A percentile compares a stretch with the other conserved stretches of the same genome.
phyloP scores from a whole-genome alignment of 495 filamentous ascomycete genomes.

The Penicillium bovifimosum region DNA sequence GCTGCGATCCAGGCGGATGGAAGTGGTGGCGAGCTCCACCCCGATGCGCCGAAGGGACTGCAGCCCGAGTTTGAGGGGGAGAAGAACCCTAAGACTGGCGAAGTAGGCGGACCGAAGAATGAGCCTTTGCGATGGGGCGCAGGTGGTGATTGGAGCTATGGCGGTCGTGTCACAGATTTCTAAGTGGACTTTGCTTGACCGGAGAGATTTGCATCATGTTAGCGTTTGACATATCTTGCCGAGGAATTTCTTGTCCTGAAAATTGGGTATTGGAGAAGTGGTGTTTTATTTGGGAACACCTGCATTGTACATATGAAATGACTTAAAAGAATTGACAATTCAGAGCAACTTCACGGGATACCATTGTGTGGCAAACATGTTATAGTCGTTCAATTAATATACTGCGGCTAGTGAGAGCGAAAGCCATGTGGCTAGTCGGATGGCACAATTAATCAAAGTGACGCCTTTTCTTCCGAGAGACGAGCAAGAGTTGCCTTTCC shows the following conservation, averaged over 20 bases:
- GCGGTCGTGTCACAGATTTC: constrained; percentile 94
- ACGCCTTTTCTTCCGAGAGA: constrained; percentile 25
- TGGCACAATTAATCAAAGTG: not conserved
- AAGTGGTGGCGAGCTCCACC: constrained; percentile 59
- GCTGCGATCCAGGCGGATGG: constrained; percentile 44
- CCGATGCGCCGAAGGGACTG: constrained; percentile 64
- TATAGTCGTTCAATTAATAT: not conserved
- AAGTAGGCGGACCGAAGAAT: constrained; percentile 95
- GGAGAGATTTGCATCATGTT: constrained; percentile 11
- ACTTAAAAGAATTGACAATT: not conserved
- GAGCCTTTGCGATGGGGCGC: constrained; percentile 87
- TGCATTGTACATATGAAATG: constrained; percentile 1
- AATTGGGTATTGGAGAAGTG: not conserved
- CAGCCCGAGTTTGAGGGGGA: constrained; percentile 93
- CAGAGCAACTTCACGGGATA: not conserved
- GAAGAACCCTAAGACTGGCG: constrained; percentile 89
- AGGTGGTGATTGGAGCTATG: constrained; percentile 87
- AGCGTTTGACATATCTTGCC: constrained; percentile 20
- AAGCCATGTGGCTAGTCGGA: not conserved
- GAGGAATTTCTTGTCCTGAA: not conserved
- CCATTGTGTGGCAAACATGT: not conserved
- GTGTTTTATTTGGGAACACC: not conserved
- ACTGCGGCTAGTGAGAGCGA: not conserved
- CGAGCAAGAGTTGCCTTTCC: constrained; percentile 69
- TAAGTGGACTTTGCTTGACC: constrained; percentile 27